These are phyloP conservation scores for Ophiognomonia clavigignenti-juglandacearum DNA, from an alignment of 2,329 filamentous ascomycete genomes.

Conservation along the genomic window DNA sequence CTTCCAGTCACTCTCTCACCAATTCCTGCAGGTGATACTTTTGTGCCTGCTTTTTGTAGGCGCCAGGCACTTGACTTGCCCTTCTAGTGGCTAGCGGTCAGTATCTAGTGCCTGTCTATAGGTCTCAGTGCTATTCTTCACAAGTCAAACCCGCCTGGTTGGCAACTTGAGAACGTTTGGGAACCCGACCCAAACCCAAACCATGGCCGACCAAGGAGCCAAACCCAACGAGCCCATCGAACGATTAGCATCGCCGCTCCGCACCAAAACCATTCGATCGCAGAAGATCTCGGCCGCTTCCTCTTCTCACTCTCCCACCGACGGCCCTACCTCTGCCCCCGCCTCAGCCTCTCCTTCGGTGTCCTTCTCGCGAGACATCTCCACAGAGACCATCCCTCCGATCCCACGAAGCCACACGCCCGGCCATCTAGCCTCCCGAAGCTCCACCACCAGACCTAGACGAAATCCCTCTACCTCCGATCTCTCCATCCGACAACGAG, in stretches of 20 bases:
- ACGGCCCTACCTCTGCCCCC: conserved; percentile 4
- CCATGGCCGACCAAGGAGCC: conserved; percentile 39
- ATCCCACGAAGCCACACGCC: conserved; percentile 56
- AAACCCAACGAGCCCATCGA: conserved; percentile 19
- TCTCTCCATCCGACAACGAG: conserved; percentile 48
- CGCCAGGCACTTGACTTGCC: too few species aligned
- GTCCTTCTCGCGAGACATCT: conserved; percentile 21
- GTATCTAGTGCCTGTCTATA: too few species aligned
- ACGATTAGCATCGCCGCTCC: conserved; percentile 31
- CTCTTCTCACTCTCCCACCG: conserved; percentile 28
- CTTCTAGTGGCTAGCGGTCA: too few species aligned
- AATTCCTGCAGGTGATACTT: too few species aligned
- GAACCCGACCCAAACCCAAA: conserved; percentile 24
- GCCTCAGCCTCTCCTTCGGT: conserved; percentile 17
- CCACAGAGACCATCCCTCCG: conserved; percentile 27
- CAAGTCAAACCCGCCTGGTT: neutral
- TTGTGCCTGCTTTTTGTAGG: too few species aligned
- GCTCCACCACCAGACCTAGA: conserved; percentile 33
- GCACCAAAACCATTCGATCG: conserved; percentile 44
- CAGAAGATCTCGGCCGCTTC: conserved; percentile 42
- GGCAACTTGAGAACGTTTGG: conserved; percentile 11
- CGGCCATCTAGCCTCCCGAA: conserved; percentile 56
- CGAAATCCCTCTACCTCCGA: conserved; percentile 43
- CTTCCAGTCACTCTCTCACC: too few species aligned
- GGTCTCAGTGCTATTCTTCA: too few species aligned